Base-by-base conservation (phyloP, 306 rosid species). In the Fragaria ananassa region DNA sequence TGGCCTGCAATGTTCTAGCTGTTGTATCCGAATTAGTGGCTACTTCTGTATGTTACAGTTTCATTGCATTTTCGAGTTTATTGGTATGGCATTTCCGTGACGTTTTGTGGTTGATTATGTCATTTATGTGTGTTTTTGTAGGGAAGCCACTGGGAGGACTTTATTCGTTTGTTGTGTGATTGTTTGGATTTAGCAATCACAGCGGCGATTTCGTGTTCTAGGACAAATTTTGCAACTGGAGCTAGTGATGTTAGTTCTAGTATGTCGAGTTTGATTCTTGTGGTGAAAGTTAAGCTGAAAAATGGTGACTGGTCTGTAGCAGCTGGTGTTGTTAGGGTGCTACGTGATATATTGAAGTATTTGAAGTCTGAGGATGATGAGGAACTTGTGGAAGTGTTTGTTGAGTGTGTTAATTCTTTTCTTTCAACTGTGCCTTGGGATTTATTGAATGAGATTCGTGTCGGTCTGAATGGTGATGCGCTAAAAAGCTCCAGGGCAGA, bases 341-440 rank as follows among this genome's bases (percentile, higher is more conserved):
- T 94, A 70, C 92, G 90, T 58, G 74, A 83, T 74, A 84, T 84
- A 63, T 72, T 85, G 72, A 95, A 92, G 78, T 56, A 76, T 78
- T 87, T 95, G 83, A 88, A 76, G 81, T 84, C 71, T 37, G 91
- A 86, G 25, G 63, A 76, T 66, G 84, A 89, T 78, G 84, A 81
- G 45, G 79, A 72, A 54, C 84, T 86, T 72, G 72, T 84, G 73
- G 70, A 81, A 75, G 83, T 74, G 73, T 92, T 53, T 77, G 82
- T 80, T 74, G 87, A 89, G 83, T 83, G 86, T 62, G 75, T 92
- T 78, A 78, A 70, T 84, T 88, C 88, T 53, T 79, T 73, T 79
- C 85, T 95, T 72, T 81, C 75, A 71, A 89, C 76, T 53, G 81
- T 88, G 71, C 91, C 80, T 50, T 86, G 93, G 97, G 83, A 84